A percentile compares a stretch with the other conserved stretches of the same genome.
Conservation (phyloP, 1,284 basidiomycete genomes). For the Fistulinella cinereoalba region DNA sequence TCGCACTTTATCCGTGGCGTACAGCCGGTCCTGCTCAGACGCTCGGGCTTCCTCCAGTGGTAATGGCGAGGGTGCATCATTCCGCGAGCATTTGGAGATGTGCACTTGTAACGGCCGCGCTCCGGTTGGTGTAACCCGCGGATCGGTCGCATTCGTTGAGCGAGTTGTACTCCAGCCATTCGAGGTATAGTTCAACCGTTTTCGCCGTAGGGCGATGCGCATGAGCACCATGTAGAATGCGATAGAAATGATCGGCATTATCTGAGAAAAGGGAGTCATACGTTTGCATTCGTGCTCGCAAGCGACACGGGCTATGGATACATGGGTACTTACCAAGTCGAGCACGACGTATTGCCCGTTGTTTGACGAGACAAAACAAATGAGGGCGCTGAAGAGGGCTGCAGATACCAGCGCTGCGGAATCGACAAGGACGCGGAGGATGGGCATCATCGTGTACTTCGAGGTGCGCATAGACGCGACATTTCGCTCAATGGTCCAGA, state of each 20-base stretch:
- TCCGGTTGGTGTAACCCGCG: not conserved
- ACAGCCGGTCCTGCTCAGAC: not conserved
- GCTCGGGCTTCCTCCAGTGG: not conserved
- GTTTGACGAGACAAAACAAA: constrained; percentile 30
- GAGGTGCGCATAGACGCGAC: not conserved
- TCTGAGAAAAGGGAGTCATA: not conserved
- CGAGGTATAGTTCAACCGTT: not conserved
- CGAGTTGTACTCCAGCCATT: not conserved
- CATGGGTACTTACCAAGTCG: constrained; percentile 34
- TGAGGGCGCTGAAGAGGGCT: constrained; percentile 32
- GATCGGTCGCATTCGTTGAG: not conserved
- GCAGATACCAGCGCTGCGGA: constrained; percentile 34
- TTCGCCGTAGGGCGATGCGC: not conserved
- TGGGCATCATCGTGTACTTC: constrained; percentile 10
- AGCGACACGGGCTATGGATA: too few species aligned
- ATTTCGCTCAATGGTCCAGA: constrained; percentile 12
- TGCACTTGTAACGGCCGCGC: not conserved
- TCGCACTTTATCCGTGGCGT: not conserved
- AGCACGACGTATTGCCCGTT: constrained; percentile 35
- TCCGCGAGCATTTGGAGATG: not conserved
- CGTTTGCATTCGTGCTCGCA: too few species aligned
- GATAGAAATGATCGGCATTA: not conserved
- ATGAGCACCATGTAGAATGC: not conserved
- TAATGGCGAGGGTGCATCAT: not conserved
- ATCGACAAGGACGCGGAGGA: constrained; percentile 35